These are phyloP conservation scores for Lichtheimia ornata DNA, from an alignment of 371 early-diverging fungal genomes.

Conservation along the genomic window DNA sequence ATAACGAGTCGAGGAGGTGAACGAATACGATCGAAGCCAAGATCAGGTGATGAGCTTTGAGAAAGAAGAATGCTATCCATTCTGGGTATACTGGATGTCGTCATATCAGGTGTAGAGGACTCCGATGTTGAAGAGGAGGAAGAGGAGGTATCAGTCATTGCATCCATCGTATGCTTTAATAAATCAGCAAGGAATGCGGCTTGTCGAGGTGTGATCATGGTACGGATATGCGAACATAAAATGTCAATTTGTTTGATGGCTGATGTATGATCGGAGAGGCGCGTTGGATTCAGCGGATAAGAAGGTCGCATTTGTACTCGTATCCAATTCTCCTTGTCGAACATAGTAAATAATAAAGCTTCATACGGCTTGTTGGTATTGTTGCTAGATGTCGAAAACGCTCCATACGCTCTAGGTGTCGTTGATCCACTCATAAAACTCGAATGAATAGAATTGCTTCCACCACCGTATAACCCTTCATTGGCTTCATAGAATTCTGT, in stretches of 20 bases:
- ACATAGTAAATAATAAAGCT: conserved; percentile 39
- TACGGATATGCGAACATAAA: conserved; percentile 28
- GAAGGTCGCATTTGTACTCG: conserved; percentile 37
- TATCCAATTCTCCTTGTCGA: conserved; percentile 41
- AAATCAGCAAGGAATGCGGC: conserved; percentile 35
- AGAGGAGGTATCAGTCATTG: neutral
- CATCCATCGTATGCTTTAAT: conserved; percentile 17
- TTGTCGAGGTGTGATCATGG: conserved; percentile 33
- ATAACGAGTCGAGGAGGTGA: too few relatives aligned
- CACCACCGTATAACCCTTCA: conserved; percentile 18
- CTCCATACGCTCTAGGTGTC: conserved; percentile 23
- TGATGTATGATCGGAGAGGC: conserved; percentile 7
- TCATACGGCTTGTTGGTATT: conserved; percentile 29
- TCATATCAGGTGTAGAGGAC: neutral
- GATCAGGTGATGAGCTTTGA: too few relatives aligned
- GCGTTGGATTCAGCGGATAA: conserved; percentile 13
- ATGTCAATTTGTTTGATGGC: conserved; percentile 34
- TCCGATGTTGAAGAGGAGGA: neutral
- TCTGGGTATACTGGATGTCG: neutral
- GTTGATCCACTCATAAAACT: conserved; percentile 37
- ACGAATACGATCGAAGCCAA: too few relatives aligned
- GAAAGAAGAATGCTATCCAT: too few relatives aligned
- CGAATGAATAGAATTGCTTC: conserved; percentile 17
- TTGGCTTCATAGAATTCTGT: conserved; percentile 40
- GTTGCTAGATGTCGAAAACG: neutral